These are phyloP conservation scores for Aechmea fasciata DNA, from an alignment of 176 grass and related monocot genomes.

Conservation along the genomic window DNA sequence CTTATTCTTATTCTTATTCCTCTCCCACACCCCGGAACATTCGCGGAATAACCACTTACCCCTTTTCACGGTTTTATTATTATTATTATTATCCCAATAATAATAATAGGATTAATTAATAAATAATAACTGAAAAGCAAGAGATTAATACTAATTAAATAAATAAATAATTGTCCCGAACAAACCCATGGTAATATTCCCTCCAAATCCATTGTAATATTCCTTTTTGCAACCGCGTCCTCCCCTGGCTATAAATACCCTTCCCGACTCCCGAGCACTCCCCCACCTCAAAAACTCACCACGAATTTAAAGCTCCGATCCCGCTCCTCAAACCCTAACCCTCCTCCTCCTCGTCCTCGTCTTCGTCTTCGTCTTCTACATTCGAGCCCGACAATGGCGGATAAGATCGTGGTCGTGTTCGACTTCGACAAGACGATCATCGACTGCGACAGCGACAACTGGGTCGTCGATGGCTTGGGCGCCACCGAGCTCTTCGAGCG, in stretches of 20 bases:
- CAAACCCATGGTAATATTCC: slow-evolving; percentile 37
- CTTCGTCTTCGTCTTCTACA: background rate
- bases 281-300: slow-evolving; percentile 1
- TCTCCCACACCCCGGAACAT: too few species aligned
- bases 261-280: slow-evolving; percentile 4
- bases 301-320: slow-evolving; percentile 6
- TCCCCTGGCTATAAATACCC: slow-evolving; percentile 26
- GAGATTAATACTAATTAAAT: too few species aligned
- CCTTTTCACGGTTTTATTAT: too few species aligned
- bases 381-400: slow-evolving; percentile 19
- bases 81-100: too few species aligned
- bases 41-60: too few species aligned
- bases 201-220: too few species aligned
- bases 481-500: slow-evolving; percentile 54
- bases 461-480: slow-evolving; percentile 55
- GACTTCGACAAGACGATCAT: slow-evolving; percentile 98
- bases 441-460: slow-evolving; percentile 87
- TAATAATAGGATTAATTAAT: too few species aligned
- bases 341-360: background rate
- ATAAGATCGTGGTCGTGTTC: slow-evolving; percentile 51
- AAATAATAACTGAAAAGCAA: too few species aligned
- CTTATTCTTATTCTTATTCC: too few species aligned
- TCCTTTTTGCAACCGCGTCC: slow-evolving; percentile 36
- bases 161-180: too few species aligned
- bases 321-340: background rate